Conservation (phyloP, 1,139 yeast genomes). For the Debaryomyces subglobosus region DNA sequence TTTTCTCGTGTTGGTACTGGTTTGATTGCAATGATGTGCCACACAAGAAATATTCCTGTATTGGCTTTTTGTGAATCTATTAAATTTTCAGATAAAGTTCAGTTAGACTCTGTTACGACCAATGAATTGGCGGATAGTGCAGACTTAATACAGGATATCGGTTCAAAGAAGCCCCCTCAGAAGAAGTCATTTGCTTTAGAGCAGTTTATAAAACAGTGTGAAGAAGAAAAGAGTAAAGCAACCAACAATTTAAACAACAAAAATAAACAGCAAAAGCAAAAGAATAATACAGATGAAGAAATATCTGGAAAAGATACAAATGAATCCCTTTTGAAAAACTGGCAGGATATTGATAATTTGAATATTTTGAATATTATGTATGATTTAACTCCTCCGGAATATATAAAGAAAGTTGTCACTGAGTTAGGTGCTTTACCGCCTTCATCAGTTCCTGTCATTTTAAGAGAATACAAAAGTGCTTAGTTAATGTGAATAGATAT, state of each 20-base stretch:
- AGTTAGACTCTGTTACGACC: conserved; percentile 89
- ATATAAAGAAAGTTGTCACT: conserved; percentile 91
- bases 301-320: conserved; percentile 14
- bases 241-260: conserved; percentile 15
- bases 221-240: conserved; percentile 25
- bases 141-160: conserved; percentile 57
- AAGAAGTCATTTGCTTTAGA: conserved; percentile 69
- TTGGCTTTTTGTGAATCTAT: conserved; percentile 94
- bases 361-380: conserved; percentile 84
- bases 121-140: conserved; percentile 91
- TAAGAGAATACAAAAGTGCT: conserved; percentile 82
- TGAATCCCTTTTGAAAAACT: conserved; percentile 53
- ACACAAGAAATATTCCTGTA: conserved; percentile 87
- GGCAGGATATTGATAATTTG: conserved; percentile 66
- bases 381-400: conserved; percentile 93
- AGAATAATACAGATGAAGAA: conserved; percentile 21
- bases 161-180: conserved; percentile 55
- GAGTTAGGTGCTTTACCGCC: conserved; percentile 97
- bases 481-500: conserved; percentile 17
- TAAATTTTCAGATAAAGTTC: conserved; percentile 94
- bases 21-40: conserved; percentile 87
- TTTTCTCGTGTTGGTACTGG: conserved; percentile 97
- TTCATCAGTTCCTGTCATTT: conserved; percentile 93
- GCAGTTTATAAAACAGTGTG: conserved; percentile 56
- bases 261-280: conserved; percentile 23